phyloP scores from a whole-genome alignment of 2,329 filamentous ascomycete genomes.

The Sarocladium strictum region DNA sequence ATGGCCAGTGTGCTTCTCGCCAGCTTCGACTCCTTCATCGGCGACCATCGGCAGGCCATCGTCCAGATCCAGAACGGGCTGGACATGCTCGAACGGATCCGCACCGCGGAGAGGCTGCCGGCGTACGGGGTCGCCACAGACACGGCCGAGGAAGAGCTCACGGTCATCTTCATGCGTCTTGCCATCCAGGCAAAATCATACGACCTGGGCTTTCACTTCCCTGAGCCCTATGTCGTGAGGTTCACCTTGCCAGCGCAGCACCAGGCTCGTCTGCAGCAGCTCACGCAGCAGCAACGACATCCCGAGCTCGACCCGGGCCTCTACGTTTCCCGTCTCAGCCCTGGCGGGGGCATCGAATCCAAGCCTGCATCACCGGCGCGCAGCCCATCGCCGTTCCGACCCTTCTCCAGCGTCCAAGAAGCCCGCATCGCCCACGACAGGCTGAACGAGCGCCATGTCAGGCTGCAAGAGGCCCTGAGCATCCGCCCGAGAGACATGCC shows the following conservation, averaged over 20 bases:
- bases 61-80: constrained; percentile 55
- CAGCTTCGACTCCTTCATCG: constrained; percentile 64
- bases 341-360: neutral
- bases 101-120: constrained; percentile 31
- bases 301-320: constrained; percentile 17
- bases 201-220: constrained; percentile 63
- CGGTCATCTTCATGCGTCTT: constrained; percentile 57
- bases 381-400: constrained; percentile 31
- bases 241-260: constrained; percentile 1
- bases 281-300: neutral
- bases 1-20: constrained; percentile 60
- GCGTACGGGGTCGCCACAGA: constrained; percentile 38
- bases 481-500: constrained; percentile 44
- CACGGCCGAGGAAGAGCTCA: constrained; percentile 51
- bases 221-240: constrained; percentile 53
- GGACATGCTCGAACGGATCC: constrained; percentile 37
- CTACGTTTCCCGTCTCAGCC: constrained; percentile 17
- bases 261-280: constrained; percentile 2
- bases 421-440: constrained; percentile 52
- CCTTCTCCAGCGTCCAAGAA: constrained; percentile 45
- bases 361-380: constrained; percentile 7
- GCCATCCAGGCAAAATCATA: constrained; percentile 63
- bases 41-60: constrained; percentile 57
- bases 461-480: constrained; percentile 50
- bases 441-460: constrained; percentile 49